These are phyloP conservation scores for Capsicum pubescens DNA, from an alignment of 257 asterid genomes.

Conservation along the genomic window DNA sequence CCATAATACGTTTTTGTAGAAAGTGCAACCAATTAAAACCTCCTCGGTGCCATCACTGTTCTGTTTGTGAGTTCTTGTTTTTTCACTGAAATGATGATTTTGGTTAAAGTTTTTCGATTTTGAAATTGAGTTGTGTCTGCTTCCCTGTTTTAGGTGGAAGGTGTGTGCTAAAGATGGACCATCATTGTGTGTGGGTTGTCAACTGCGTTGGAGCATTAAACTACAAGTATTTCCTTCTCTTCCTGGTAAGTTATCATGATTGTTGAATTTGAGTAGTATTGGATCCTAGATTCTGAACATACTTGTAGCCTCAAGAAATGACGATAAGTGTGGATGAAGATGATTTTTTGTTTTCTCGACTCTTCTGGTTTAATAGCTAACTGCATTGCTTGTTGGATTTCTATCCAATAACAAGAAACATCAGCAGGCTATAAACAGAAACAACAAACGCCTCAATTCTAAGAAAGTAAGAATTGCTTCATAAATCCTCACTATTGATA, in stretches of 20 bases:
- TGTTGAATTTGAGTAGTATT: neutral
- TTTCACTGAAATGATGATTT: conserved; percentile 17
- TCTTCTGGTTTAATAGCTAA: neutral
- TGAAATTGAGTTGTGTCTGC: conserved; percentile 28
- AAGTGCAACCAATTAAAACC: conserved; percentile 98
- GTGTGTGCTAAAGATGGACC: conserved; percentile 98
- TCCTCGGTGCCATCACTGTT: conserved; percentile 99
- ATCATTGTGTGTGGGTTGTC: conserved; percentile 99
- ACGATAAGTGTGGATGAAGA: neutral
- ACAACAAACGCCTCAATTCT: neutral
- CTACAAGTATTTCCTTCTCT: conserved; percentile 97
- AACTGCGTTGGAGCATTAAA: conserved; percentile 98
- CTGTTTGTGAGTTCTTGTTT: conserved; percentile 86
- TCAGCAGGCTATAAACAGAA: neutral
- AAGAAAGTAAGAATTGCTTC: neutral
- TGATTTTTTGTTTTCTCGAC: neutral
- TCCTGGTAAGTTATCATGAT: conserved; percentile 63
- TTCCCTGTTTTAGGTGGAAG: conserved; percentile 77
- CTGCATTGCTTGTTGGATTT: neutral
- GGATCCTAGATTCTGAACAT: neutral
- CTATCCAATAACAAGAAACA: neutral
- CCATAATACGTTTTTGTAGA: conserved; percentile 76
- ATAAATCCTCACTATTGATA: neutral
- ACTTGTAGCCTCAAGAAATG: neutral
- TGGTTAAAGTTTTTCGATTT: conserved; percentile 11